Base-by-base conservation (phyloP, 2,329 filamentous ascomycete genomes). In the Thermothelomyces thermophilus region DNA sequence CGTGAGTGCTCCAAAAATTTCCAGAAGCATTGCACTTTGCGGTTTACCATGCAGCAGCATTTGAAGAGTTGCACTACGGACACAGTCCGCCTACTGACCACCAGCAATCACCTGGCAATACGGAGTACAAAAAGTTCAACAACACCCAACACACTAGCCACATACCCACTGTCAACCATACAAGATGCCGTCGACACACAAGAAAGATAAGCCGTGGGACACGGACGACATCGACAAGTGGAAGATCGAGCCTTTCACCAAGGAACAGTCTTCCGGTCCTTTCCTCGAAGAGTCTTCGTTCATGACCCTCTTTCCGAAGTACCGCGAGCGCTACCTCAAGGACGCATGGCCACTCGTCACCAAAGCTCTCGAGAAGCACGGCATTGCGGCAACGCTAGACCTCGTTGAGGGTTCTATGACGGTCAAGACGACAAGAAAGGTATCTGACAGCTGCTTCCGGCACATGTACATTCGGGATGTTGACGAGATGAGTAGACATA, bases 201-300 rank as follows among this genome's bases (percentile, higher is more conserved):
- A 95, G 55, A 85, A 80, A 59, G 88, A 94, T 3, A 95, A 95
- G 69, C 87, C 89, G 48, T 94, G 90, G 90, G 90, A 96, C 63
- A 95, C 90, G 50, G 90, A 95, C 56, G 93, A 96, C 63, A 88
- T 97, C 57, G 91, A 97, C 72, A 95, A 96, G 68, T 97, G 90
- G 90, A 91, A 90, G 82, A 73, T 90, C 61, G 90, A 95, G 34
- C 71, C 82, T 24, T 97, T 97, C 71, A 91, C 82, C 71, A 97
- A 97, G 70, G 70, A 73, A 28, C 88, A 61, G 22, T 54, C 54
- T 14, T 55, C 80, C 48, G 93, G 93, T 57, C 85, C 86, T 17
- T 95, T 98, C 66, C 79, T 84, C 46, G 91, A 98, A 69, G 93
- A 97, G 72, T 95, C 89, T 1, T 90, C 87, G 5, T 98, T 98